Evolutionary conservation across 1,284 basidiomycete species (phyloP), one percentile per base, ranked within the genome.

Genomic region (Puccinia triticina): DNA sequence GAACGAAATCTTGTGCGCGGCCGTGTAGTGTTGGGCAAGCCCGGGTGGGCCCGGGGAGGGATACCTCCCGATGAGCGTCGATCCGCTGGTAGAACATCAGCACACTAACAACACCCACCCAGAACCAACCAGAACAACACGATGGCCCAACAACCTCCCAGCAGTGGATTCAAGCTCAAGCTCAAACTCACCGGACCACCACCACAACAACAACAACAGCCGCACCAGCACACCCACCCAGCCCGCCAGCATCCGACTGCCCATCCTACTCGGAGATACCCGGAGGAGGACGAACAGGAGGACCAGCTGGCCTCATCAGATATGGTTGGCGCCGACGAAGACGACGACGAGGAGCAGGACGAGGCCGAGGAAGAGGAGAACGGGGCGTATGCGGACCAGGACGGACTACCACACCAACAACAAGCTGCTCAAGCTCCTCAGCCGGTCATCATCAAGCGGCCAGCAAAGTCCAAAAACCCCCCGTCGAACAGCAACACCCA

Each of bases 261-360:
- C n/a, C n/a, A n/a, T 69, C 29, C 50, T 75, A 26, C 48, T 29
- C 48, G 14, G n/a, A 43, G 40, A 69, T 34, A 29, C n/a, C 37
- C 29, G 2, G 64, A 71, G 34, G 66, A 80, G 32, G 78, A 80
- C 34, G 78, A 80, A 40, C 78, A 80, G 32, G 78, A 80, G 37
- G 78, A 80, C 48, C 78, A 80, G 64, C 55, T 80, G 32, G 78
- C 78, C n/a, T 73, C 78, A 32, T 80, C 78, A 7, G 66, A 79
- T 26, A 23, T 64, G 18, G 37, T 1, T 1, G 43, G 23, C 0
- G 64, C 43, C 32, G 50, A 73, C 29, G 69, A 73, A 16, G 78
- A 80, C n/a, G 59, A 80, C 59, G 69, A 72, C 29, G 69, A 80
- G 29, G 50, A 80, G 23, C 53, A 80, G 10, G 43, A 57, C 21